Evolutionary conservation across 2,329 filamentous ascomycete species (phyloP), one percentile per base, ranked within the genome.

Genomic region (Arthrobotrys sinensis): DNA sequence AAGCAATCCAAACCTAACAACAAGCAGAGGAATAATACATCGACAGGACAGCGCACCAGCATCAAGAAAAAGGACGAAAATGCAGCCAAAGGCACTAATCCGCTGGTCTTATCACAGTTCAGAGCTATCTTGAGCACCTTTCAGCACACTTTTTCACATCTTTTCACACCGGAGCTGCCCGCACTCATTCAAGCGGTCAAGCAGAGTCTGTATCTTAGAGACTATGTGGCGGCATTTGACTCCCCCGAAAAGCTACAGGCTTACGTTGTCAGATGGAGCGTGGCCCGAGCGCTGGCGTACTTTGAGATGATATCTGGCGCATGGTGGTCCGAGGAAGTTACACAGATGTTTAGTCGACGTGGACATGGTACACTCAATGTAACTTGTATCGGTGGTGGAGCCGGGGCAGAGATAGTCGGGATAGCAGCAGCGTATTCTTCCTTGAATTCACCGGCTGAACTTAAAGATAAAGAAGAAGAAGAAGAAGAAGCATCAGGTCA

Each of bases 241-340:
- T 87, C 87, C 53, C 87, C 89, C 69, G 89, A 91, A 52, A 89
- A 91, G 81, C 87, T 97, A 16, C 89, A 92, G 78, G 92, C 92
- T 8, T 99, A 99, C 86, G 93, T 93, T 7, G 89, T 93, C 67
- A 87, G 96, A 81, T 99, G 95, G 94, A 97, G 94, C 84, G 93
- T 95, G 1, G 92, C 92, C 65, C 88, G 96, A 66, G 92, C 94
- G 0, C 85, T 98, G 65, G 93, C 91, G 80, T 98, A 98, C 85
- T 86, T 90, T n/a, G 83, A 85, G 69, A 82, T 80, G 80, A 80
- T 55, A 50, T 73, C 53, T 14, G 46, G 45, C 12, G 10, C 6
- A 6, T 69, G 40, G 72, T 67, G 64, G 76, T 76, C 68, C n/a
- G 48, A 64, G 36, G 43, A 64, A 24, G 71, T 65, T 16, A 75